Conservation (phyloP, 2,329 filamentous ascomycete genomes). For the Colletotrichum gloeosporioides region DNA sequence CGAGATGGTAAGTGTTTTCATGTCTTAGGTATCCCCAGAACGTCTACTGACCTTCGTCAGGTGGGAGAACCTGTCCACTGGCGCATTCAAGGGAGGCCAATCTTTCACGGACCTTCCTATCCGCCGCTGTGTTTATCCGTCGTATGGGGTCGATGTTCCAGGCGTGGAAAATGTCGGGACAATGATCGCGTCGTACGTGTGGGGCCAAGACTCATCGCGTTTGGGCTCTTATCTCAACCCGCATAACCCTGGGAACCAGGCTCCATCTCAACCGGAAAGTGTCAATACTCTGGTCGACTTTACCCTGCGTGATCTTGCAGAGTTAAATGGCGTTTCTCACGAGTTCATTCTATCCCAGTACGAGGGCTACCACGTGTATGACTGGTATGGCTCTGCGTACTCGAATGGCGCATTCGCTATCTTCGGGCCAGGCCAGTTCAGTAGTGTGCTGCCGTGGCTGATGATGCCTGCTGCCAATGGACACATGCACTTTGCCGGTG, state of each 20-base stretch:
- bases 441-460: constrained; percentile 25
- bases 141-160: constrained; percentile 28
- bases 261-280: constrained; percentile 20
- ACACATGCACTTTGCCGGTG: constrained; percentile 29
- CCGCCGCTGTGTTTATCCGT: constrained; percentile 36
- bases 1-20: constrained; percentile 26
- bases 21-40: neutral
- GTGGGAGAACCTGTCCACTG: constrained; percentile 27
- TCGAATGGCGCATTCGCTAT: constrained; percentile 28
- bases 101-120: constrained; percentile 34
- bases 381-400: constrained; percentile 29
- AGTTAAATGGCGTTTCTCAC: constrained; percentile 25
- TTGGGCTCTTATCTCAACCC: constrained; percentile 28
- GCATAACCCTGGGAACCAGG: constrained; percentile 21
- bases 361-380: constrained; percentile 24
- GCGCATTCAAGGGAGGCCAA: constrained; percentile 28
- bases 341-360: constrained; percentile 24
- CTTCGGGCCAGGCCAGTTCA: constrained; percentile 28
- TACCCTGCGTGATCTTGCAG: constrained; percentile 23
- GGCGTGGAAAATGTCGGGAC: constrained; percentile 20
- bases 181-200: constrained; percentile 30
- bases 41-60: neutral
- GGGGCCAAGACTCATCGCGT: constrained; percentile 29
- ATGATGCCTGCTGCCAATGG: constrained; percentile 27
- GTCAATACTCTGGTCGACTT: constrained; percentile 24